Evolutionary conservation across 2,329 filamentous ascomycete species (phyloP).

Genomic region (Trichophyton rubrum): DNA sequence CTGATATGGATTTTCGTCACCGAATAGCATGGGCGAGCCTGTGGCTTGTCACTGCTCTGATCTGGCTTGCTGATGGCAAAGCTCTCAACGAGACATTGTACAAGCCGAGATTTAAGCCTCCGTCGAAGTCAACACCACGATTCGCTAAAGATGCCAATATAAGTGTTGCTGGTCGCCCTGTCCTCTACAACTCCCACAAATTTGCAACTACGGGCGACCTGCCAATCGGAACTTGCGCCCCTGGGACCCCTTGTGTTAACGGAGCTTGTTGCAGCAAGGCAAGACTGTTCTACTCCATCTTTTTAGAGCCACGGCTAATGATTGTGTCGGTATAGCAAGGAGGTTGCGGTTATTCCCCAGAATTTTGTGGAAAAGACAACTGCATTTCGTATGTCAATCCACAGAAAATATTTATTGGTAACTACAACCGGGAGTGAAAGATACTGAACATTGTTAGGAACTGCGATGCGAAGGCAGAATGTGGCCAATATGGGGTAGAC

Average conservation of each 20-base stretch:
- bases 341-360: conserved; percentile 13
- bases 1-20: not conserved
- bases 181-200: not conserved
- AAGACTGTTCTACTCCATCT: not conserved
- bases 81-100: not conserved
- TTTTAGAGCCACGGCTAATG: not conserved
- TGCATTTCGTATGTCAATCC: conserved; percentile 11
- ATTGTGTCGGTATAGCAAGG: not conserved
- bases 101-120: not conserved
- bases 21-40: not conserved
- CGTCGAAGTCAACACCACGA: not conserved
- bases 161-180: not conserved
- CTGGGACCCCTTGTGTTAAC: not conserved
- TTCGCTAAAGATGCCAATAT: not conserved
- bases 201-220: not conserved
- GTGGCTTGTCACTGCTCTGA: not conserved
- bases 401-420: not conserved
- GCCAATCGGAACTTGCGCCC: not conserved
- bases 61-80: not conserved
- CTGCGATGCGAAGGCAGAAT: conserved; percentile 28
- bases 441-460: conserved; percentile 13
- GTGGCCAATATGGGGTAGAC: conserved; percentile 15
- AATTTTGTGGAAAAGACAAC: conserved; percentile 15
- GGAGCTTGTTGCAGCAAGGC: conserved; percentile 5
- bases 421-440: not conserved